Evolutionary conservation across 768 basidiomycete species (phyloP).

Genomic region (Leucosporidium scottii): DNA sequence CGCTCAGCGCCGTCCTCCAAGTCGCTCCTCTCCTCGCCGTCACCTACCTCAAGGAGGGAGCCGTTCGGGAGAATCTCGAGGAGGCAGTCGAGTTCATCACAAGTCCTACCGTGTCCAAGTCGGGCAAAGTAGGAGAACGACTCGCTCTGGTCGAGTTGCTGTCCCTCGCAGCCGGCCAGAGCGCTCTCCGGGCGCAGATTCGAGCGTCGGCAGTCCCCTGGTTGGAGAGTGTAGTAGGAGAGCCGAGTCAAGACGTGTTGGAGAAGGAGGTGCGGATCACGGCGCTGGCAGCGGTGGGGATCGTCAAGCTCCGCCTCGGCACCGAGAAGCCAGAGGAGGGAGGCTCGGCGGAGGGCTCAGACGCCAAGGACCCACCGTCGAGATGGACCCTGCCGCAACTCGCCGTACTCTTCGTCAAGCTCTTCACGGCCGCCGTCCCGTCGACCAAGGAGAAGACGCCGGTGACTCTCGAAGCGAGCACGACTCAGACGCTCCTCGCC

Average conservation of each 20-base stretch:
- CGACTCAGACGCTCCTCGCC: slow-evolving; percentile 45
- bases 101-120: neutral
- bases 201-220: slow-evolving; percentile 56
- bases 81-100: slow-evolving; percentile 48
- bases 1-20: slow-evolving; percentile 73
- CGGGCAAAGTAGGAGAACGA: slow-evolving; percentile 55
- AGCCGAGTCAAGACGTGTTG: slow-evolving; percentile 36
- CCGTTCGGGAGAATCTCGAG: slow-evolving; percentile 56
- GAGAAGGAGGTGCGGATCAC: slow-evolving; percentile 43
- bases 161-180: slow-evolving; percentile 68
- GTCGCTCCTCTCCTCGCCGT: slow-evolving; percentile 66
- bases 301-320: slow-evolving; percentile 66
- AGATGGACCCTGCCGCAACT: no score
- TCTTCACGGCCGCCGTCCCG: no score
- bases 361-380: no score
- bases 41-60: slow-evolving; percentile 58
- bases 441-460: no score
- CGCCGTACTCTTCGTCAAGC: no score
- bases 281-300: slow-evolving; percentile 62
- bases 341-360: neutral
- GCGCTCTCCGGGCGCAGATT: slow-evolving; percentile 59
- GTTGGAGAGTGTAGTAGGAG: slow-evolving; percentile 57
- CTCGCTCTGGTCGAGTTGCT: slow-evolving; percentile 65
- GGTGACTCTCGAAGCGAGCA: no score
- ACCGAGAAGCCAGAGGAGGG: slow-evolving; percentile 18